Evolutionary conservation across 108 stramenopile species (phyloP).

Genomic region (Nannochloropsis salina): DNA sequence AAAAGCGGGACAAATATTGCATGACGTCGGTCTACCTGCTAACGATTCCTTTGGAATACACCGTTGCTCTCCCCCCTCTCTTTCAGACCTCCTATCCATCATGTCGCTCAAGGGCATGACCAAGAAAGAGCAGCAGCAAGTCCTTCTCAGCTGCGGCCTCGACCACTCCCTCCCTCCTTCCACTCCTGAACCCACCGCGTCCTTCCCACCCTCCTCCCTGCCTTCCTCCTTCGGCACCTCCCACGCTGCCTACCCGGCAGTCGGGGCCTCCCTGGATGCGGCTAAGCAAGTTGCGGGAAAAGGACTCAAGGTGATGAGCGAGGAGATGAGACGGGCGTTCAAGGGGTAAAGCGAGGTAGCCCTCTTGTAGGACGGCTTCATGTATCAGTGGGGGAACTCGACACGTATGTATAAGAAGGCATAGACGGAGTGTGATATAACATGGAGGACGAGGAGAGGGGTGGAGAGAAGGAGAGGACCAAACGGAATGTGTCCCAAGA

Average conservation of each 20-base stretch:
- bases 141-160: conserved; percentile 74
- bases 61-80: neutral
- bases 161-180: neutral
- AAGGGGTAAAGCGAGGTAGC: neutral
- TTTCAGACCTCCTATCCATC: conserved; percentile 67
- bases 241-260: neutral
- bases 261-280: neutral
- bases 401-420: neutral
- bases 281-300: neutral
- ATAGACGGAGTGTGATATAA: neutral
- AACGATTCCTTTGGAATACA: too few species aligned
- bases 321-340: conserved; percentile 19
- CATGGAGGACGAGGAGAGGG: neutral
- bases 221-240: neutral
- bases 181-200: neutral
- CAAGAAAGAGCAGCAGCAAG: conserved; percentile 67
- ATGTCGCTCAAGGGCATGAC: conserved; percentile 86
- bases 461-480: neutral
- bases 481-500: neutral
- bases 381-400: neutral
- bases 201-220: neutral
- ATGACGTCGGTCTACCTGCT: neutral
- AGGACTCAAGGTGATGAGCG: neutral
- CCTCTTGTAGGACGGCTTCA: too few species aligned
- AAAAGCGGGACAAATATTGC: neutral